Evolutionary conservation across 352 stramenopile species (phyloP), one percentile per base, ranked within the genome.

Genomic region (Pythium pectinolyticum): DNA sequence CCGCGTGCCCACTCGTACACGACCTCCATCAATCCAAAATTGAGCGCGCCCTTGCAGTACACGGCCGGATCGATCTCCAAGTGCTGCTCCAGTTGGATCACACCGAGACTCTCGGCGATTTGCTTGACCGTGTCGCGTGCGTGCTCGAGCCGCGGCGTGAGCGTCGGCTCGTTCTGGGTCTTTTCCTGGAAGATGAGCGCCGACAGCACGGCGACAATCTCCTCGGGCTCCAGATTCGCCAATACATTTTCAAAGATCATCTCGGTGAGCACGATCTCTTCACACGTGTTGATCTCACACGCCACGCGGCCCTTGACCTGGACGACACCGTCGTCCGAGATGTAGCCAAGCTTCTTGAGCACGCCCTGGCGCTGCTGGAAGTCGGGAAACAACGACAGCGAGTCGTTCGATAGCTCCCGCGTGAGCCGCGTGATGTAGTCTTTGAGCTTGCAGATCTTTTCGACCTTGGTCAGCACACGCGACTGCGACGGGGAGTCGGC

Each of bases 191-290:
- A 99, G 34, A 99, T 96, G 0, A 99, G 73, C 35, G 93, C 91
- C 57, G 92, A 98, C 5, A 99, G 81, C 55, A 98, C 85, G 17
- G 95, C 96, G 11, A 98, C 97, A 52, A 98, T 98, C 78, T 99
- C 97, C 57, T 97, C 92, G 5, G 97, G 97, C 63, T 98, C 90
- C 9, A 99, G 76, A 19, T 94, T 90, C 32, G 97, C 96, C 25
- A 99, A 70, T 24, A 99, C 88, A 51, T 99, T 99, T 69, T 98
- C 95, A 70, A 99, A 99, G 32, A 99, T 96, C 85, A 99, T 97
- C 77, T 99, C 98, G 0, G 97, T 99, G 19, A 98, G 78, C 59
- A 99, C 91, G 11, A 99, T 77, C 58, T 99, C 97, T 61, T 99
- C 95, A 62, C 95, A 99, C 4, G 95, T 99, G 79, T 99, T 99